Conservation (phyloP, 495 filamentous ascomycete genomes). For the Cairneyella variabilis region DNA sequence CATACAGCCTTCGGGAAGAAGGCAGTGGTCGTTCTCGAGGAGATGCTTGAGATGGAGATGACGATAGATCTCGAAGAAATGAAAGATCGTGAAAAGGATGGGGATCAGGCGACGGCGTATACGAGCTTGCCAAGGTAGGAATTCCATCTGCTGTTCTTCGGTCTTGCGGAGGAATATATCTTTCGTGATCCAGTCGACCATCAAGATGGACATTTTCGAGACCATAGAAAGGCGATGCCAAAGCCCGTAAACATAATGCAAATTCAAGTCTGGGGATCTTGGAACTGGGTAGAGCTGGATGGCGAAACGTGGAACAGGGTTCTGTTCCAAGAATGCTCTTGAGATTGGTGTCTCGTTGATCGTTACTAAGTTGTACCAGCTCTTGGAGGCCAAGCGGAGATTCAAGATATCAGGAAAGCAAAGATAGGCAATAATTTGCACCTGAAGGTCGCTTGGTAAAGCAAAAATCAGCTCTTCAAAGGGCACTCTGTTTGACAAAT, state of each 20-base stretch:
- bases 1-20: not conserved
- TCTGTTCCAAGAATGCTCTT: slow-evolving; percentile 45
- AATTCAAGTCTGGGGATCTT: slow-evolving; percentile 35
- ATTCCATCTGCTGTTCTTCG: slow-evolving; percentile 41
- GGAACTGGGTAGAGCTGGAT: slow-evolving; percentile 44
- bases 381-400: slow-evolving; percentile 43
- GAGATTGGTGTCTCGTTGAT: slow-evolving; percentile 47
- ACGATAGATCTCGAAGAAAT: slow-evolving; percentile 53
- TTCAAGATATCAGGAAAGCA: slow-evolving; percentile 47
- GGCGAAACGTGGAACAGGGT: slow-evolving; percentile 44
- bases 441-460: slow-evolving; percentile 48
- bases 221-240: slow-evolving; percentile 51
- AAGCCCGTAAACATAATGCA: slow-evolving; percentile 49
- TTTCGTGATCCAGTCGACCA: slow-evolving; percentile 48
- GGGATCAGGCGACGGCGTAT: slow-evolving; percentile 51
- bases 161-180: slow-evolving; percentile 48
- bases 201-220: slow-evolving; percentile 44
- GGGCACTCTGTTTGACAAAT: not conserved
- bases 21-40: slow-evolving; percentile 3
- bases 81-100: slow-evolving; percentile 47
- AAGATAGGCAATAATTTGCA: slow-evolving; percentile 47
- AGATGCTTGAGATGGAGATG: slow-evolving; percentile 46
- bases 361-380: slow-evolving; percentile 43
- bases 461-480: slow-evolving; percentile 42
- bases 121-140: slow-evolving; percentile 44